Percentiles rank a stretch among this genome's conserved stretches.
Conservation (phyloP, 2,329 filamentous ascomycete genomes). For the Alternaria gaisen region DNA sequence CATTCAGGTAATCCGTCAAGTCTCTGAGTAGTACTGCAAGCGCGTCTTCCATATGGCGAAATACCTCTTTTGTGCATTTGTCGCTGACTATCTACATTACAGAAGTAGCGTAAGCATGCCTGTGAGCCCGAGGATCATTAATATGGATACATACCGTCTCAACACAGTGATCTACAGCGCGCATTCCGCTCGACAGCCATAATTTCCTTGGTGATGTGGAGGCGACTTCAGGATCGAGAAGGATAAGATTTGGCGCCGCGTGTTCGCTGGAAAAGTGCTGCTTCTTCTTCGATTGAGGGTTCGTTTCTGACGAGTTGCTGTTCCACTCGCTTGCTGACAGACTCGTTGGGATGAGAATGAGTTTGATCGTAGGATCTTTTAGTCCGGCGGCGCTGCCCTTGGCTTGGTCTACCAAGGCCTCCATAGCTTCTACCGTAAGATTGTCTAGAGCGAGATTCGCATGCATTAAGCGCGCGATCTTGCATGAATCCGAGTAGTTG, state of each 20-base stretch:
- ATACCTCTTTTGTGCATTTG: conserved; percentile 22
- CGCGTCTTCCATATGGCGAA: conserved; percentile 30
- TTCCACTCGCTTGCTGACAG: conserved; percentile 41
- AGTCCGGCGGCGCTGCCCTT: conserved; percentile 24
- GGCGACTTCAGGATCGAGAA: conserved; percentile 35
- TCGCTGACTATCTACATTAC: conserved; percentile 23
- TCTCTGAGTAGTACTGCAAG: conserved; percentile 31
- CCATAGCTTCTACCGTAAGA: conserved; percentile 32
- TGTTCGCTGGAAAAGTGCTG: conserved; percentile 34
- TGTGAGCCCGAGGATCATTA: background rate
- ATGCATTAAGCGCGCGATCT: conserved; percentile 35
- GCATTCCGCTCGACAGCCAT: conserved; percentile 40
- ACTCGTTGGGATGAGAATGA: conserved; percentile 37
- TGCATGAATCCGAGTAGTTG: conserved; percentile 41
- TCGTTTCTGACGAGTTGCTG: conserved; percentile 29
- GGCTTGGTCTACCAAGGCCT: conserved; percentile 30
- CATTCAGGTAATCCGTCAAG: conserved; percentile 29
- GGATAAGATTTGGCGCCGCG: conserved; percentile 30
- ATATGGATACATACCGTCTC: conserved; percentile 25
- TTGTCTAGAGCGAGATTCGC: conserved; percentile 22
- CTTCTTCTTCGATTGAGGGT: conserved; percentile 32
- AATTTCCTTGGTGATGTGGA: conserved; percentile 35
- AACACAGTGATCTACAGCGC: conserved; percentile 42
- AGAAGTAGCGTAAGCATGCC: background rate
- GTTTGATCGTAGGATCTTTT: conserved; percentile 23